These are phyloP conservation scores for Ceratocystis colombiana DNA, from an alignment of 2,329 filamentous ascomycete genomes.

Conservation along the genomic window DNA sequence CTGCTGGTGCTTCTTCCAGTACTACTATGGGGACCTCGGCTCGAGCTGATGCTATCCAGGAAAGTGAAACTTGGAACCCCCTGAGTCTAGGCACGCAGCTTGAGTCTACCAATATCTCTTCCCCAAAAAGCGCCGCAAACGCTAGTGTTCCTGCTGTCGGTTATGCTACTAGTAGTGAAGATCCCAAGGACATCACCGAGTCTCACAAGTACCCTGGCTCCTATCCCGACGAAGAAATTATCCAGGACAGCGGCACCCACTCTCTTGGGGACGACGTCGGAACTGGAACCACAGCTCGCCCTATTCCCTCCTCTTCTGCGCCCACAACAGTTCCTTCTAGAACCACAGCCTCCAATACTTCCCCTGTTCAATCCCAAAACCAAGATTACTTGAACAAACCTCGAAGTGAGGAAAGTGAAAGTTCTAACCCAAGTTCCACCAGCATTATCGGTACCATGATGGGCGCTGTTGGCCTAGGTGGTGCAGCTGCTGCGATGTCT, in stretches of 20 bases:
- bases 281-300: background rate
- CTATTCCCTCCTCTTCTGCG: constrained; percentile 1
- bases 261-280: too few relatives aligned
- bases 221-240: constrained; percentile 16
- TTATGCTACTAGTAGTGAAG: background rate
- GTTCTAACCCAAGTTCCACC: background rate
- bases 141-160: background rate
- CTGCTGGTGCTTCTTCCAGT: background rate
- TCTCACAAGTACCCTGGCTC: constrained; percentile 19
- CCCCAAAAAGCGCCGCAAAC: background rate
- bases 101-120: background rate
- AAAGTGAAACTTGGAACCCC: constrained; percentile 17
- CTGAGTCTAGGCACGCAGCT: constrained; percentile 16
- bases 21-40: background rate
- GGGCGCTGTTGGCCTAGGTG: constrained; percentile 21
- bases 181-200: background rate
- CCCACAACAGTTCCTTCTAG: constrained; percentile 7
- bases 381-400: background rate
- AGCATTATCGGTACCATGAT: constrained; percentile 22
- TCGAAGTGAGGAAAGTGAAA: constrained; percentile 8
- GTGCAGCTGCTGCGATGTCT: constrained; percentile 20
- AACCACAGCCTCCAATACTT: background rate
- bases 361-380: background rate
- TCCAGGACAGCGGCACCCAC: background rate
- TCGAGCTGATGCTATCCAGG: background rate